phyloP scores from a whole-genome alignment of 148 eudicot species.

The Beta vulgaris region DNA sequence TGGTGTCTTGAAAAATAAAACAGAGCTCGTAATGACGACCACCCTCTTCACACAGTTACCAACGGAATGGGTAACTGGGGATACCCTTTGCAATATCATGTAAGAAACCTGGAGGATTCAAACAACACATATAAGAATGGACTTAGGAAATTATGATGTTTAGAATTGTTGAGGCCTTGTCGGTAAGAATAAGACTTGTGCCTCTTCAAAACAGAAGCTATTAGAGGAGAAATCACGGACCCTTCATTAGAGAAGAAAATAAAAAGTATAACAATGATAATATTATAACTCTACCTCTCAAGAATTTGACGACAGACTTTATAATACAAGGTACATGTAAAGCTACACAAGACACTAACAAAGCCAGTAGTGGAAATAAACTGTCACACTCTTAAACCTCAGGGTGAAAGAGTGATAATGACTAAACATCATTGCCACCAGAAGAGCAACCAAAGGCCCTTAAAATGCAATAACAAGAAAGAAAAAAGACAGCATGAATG shows the following conservation, averaged over 20 bases:
- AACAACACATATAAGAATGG: neutral
- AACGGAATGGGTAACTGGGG: slow-evolving; percentile 91
- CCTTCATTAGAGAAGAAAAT: no score
- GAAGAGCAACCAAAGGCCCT: neutral
- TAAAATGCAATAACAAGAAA: neutral
- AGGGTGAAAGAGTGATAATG: neutral
- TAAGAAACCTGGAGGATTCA: slow-evolving; percentile 71
- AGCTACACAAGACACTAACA: neutral
- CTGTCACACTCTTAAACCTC: neutral
- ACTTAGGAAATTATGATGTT: neutral
- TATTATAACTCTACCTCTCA: neutral
- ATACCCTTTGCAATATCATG: slow-evolving; percentile 88
- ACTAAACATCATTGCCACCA: neutral
- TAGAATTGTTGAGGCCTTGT: neutral
- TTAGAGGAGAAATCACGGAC: no score
- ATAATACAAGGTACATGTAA: neutral
- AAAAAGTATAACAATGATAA: no score
- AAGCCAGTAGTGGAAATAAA: neutral
- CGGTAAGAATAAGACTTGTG: no score
- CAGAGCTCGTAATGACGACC: slow-evolving; percentile 86
- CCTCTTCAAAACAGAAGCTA: no score
- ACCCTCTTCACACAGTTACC: slow-evolving; percentile 95
- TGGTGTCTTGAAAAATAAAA: slow-evolving; percentile 78
- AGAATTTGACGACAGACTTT: neutral
- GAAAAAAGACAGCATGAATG: neutral